A percentile compares a stretch with the other conserved stretches of the same genome.
phyloP scores from a whole-genome alignment of 2,329 filamentous ascomycete genomes.

The Aspergillus texensis region DNA sequence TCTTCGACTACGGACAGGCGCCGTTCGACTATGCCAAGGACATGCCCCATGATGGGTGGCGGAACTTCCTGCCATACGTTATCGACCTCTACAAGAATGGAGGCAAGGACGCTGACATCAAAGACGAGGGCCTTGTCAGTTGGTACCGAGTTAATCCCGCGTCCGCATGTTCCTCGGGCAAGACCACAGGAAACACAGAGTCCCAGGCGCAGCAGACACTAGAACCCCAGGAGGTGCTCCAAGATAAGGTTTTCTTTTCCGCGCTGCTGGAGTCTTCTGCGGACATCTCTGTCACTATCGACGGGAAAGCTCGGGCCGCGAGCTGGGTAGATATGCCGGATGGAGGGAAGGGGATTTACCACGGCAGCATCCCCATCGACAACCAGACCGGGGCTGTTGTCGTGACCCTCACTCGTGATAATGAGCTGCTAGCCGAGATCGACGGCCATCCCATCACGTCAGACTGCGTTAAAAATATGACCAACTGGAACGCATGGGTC shows the following conservation, averaged over 20 bases:
- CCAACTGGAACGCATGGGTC: slow-evolving; percentile 45
- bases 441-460: slow-evolving; percentile 27
- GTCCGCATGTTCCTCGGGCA: slow-evolving; percentile 24
- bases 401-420: slow-evolving; percentile 29
- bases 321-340: slow-evolving; percentile 31
- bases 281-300: slow-evolving; percentile 37
- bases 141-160: slow-evolving; percentile 33
- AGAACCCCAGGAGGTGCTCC: slow-evolving; percentile 20
- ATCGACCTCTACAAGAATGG: slow-evolving; percentile 40
- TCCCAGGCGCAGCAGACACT: slow-evolving; percentile 27
- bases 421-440: slow-evolving; percentile 24
- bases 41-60: slow-evolving; percentile 37
- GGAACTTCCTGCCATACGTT: slow-evolving; percentile 36
- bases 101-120: slow-evolving; percentile 26
- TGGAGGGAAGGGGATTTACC: slow-evolving; percentile 37
- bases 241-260: slow-evolving; percentile 32
- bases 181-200: slow-evolving; percentile 33
- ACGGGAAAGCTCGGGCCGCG: slow-evolving; percentile 22
- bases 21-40: slow-evolving; percentile 39
- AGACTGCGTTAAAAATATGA: slow-evolving; percentile 24
- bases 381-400: slow-evolving; percentile 26
- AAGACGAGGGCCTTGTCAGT: slow-evolving; percentile 25
- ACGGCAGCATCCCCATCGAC: slow-evolving; percentile 31
- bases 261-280: slow-evolving; percentile 38
- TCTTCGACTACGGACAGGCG: slow-evolving; percentile 33